These are phyloP conservation scores for Parastagonospora nodorum DNA, from an alignment of 2,329 filamentous ascomycete species.

Conservation along the genomic window DNA sequence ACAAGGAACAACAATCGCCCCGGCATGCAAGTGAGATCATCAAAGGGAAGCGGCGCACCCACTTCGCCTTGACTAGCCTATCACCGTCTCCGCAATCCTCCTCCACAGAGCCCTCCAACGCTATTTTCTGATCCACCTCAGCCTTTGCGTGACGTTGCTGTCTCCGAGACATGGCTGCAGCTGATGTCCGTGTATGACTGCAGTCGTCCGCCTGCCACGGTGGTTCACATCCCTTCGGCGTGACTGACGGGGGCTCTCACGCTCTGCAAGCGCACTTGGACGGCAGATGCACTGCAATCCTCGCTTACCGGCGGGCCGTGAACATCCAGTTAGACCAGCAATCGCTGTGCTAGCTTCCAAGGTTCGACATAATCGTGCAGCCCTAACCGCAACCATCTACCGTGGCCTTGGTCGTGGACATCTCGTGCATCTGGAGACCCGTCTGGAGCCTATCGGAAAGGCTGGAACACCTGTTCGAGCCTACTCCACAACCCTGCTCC, in stretches of 20 bases:
- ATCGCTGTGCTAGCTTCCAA: conserved; percentile 8
- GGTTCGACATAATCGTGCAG: neutral
- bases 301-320: conserved; percentile 30
- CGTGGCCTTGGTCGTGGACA: neutral
- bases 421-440: neutral
- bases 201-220: conserved; percentile 10
- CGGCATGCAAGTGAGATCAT: conserved; percentile 23
- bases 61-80: conserved; percentile 11
- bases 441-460: too few relatives aligned
- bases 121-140: conserved; percentile 8
- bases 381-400: conserved; percentile 1
- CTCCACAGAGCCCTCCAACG: conserved; percentile 4
- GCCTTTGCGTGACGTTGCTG: conserved; percentile 15
- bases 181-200: conserved; percentile 1
- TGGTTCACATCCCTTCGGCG: conserved; percentile 10
- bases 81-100: conserved; percentile 12
- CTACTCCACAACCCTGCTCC: too few relatives aligned
- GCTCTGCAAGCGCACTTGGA: too few relatives aligned
- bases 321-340: conserved; percentile 8
- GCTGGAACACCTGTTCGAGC: too few relatives aligned
- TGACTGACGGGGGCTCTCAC: too few relatives aligned
- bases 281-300: neutral
- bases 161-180: conserved; percentile 11
- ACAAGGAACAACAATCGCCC: neutral
- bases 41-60: conserved; percentile 11